phyloP scores from a whole-genome alignment of 202 grass and related monocot genomes.

The Panicum virgatum region DNA sequence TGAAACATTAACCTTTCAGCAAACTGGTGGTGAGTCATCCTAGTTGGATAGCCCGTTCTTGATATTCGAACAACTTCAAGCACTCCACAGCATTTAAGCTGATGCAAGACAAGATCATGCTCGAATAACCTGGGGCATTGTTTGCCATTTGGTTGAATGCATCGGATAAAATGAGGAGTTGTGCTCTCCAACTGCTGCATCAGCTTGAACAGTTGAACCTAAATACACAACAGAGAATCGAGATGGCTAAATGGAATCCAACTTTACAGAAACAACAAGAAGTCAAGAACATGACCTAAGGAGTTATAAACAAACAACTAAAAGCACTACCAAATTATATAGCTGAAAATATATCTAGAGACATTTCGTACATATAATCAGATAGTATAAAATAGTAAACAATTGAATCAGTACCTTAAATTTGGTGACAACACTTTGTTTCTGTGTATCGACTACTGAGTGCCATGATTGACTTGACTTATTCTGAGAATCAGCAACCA shows the following conservation, averaged over 20 bases:
- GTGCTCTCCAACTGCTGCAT: conserved; percentile 90
- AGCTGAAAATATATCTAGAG: conserved; percentile 7
- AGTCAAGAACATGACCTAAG: background rate
- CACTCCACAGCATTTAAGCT: conserved; percentile 93
- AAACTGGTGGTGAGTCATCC: conserved; percentile 90
- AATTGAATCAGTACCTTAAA: conserved; percentile 74
- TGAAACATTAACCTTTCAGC: conserved; percentile 72
- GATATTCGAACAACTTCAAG: conserved; percentile 94
- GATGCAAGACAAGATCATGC: conserved; percentile 81
- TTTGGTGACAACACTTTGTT: conserved; percentile 76
- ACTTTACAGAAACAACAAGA: conserved; percentile 27
- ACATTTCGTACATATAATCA: conserved; percentile 29
- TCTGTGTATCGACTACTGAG: conserved; percentile 63
- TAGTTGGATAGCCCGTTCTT: conserved; percentile 79
- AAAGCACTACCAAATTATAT: background rate
- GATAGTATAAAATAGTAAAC: conserved; percentile 25
- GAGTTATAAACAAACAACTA: conserved; percentile 12
- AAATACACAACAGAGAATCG: conserved; percentile 34
- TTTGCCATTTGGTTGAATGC: conserved; percentile 91
- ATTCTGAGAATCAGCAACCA: conserved; percentile 61
- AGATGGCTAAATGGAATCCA: conserved; percentile 10
- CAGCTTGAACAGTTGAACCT: conserved; percentile 95
- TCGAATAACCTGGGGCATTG: conserved; percentile 65
- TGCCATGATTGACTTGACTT: conserved; percentile 52
- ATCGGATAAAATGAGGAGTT: conserved; percentile 87